Evolutionary conservation across 371 early-diverging fungal genomes (phyloP), one percentile per base, ranked within the genome.

Genomic region (Blakeslea trispora): DNA sequence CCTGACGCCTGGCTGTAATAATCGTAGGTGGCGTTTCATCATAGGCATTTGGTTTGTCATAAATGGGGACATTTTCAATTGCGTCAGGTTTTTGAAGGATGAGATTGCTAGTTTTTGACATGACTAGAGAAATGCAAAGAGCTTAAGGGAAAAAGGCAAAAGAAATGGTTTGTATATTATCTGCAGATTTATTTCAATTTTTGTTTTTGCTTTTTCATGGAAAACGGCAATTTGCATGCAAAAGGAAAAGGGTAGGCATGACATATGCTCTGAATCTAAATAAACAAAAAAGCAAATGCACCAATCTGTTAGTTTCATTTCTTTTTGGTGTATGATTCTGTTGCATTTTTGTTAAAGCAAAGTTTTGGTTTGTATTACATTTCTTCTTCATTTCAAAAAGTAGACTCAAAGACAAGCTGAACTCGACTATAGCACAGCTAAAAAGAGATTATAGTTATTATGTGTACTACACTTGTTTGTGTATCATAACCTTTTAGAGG

Each of bases 1-100:
- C 55, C 40, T 64, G 64, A 5, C 64, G 59, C 32, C 64, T 64
- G 11, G 64, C 64, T 21, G 64, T 64, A 11, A 57, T 50, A 1
- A 64, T 46, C 2, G 46, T 40, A 2, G 59, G 50, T 8, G 59
- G 55, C 10, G 45, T 48, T 42, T 66, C 62, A 31, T 66, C 66
- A 47, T 66, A 66, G 5, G 66, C 66, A 44, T 66, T 61, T 37
- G 66, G 66, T 17, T 66, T 66, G 40, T 66, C 61, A 37, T 66
- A 66, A 9, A 50, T 35, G 1, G 58, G 58, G 28, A 28, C 28
- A 5, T 50, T 59, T 7, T 61, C 66, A 37, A 58, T 41, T 3
- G 61, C 37, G 32, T 66, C 46, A 39, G 66, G 66, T 46, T 66
- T 66, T 46, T 61, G 62, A 40, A 48, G 39, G 22, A 50, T 15